Percentiles rank a stretch among this genome's conserved stretches.
Evolutionary conservation across 73 alveolate species (phyloP).

Genomic region (Paramecium tetraurelia): DNA sequence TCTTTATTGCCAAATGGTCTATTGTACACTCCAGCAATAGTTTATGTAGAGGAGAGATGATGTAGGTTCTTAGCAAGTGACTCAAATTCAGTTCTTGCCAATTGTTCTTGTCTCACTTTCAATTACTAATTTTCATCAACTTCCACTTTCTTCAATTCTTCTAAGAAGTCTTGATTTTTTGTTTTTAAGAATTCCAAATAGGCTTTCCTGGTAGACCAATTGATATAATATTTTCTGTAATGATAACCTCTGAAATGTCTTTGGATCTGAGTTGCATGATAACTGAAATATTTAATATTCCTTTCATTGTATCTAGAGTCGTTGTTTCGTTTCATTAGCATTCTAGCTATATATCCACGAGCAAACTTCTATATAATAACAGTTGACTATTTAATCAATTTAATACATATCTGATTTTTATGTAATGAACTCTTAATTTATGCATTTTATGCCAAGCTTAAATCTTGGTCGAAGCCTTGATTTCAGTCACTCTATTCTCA

Average conservation of each 20-base stretch:
- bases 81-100: constrained; percentile 78
- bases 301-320: constrained; percentile 38
- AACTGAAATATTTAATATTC: constrained; percentile 31
- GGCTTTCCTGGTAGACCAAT: not conserved
- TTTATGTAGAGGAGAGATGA: constrained; percentile 79
- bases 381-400: not conserved
- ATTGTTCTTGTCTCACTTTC: constrained; percentile 65
- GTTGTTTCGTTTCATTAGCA: constrained; percentile 5
- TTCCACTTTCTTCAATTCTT: constrained; percentile 63
- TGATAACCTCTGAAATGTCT: constrained; percentile 40
- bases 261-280: constrained; percentile 1
- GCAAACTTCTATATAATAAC: not conserved
- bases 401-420: not conserved
- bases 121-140: constrained; percentile 58
- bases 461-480: not conserved
- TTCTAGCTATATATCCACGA: constrained; percentile 16
- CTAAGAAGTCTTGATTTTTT: constrained; percentile 11
- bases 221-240: constrained; percentile 34
- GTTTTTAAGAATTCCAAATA: not conserved
- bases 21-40: constrained; percentile 86
- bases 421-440: not conserved
- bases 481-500: not conserved
- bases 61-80: constrained; percentile 80
- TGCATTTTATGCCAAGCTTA: constrained; percentile 45
- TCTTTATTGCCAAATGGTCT: constrained; percentile 86